Evolutionary conservation across 2,329 filamentous ascomycete species (phyloP), one percentile per base, ranked within the genome.

Genomic region (Leptoxyphium fumago): DNA sequence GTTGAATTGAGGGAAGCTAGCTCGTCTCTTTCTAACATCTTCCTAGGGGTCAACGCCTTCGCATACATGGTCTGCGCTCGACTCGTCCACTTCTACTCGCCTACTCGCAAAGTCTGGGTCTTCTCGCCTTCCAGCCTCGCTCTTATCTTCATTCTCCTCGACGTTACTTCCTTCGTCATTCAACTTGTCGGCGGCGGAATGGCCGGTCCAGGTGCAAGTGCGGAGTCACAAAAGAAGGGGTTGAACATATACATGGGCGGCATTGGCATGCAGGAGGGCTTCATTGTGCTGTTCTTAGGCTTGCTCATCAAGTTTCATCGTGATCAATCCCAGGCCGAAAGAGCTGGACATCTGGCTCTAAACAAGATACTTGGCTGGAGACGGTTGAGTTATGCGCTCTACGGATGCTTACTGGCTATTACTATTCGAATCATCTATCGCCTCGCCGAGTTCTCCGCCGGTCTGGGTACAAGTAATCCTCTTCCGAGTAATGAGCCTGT

Each of bases 161-260:
- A 70, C 45, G 57, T 70, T 28, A 38, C 64, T 13, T 52, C 64
- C 6, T 72, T 71, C 50, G 26, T 71, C n/a, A 55, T 71, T 6
- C 68, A 71, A 48, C 56, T 55, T 11, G 55, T 51, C 4, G 67
- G 64, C 18, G 66, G 59, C n/a, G 46, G 47, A 38, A 64, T 66
- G 54, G 54, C 63, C 21, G 53, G 53, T 1, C 54, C 58, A 0
- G 55, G 53, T 7, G 49, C 50, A 3, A 51, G 48, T 2, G 46
- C 54, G 2, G 48, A 53, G 0, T 51, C 56, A 1, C 57, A 63
- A 39, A 56, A 60, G 47, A 48, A 55, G 1, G 68, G 68, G 1
- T 50, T 70, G n/a, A 61, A 60, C 34, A 51, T 62, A n/a, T 62
- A 72, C 49, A 66, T 71, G 56, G 49, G 15, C 26, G 54, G 46